Base-by-base conservation (phyloP, 2,329 filamentous ascomycete species). In the Sphaerulina vaccinii region DNA sequence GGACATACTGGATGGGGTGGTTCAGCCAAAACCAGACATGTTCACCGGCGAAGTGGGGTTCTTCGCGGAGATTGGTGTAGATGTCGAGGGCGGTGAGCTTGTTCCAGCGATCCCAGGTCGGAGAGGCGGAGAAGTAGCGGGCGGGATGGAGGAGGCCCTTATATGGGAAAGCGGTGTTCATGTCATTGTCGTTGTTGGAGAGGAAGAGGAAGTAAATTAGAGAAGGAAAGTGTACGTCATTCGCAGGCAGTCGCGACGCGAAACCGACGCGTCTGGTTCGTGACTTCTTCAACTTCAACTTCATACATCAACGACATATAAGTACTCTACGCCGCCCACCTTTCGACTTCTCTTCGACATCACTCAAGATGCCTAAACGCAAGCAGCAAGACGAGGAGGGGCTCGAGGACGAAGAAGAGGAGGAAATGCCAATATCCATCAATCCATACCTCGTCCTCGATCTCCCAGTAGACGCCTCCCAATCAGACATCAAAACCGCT, bases 401-500 rank as follows among this genome's bases (percentile, higher is more conserved):
- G 21, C 8, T 32, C 13, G 49, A 47, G 22, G 52, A 57, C 32
- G 35, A 36, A 5, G 58, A 58, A 38, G 51, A 61, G 21, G 67
- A 85, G 42, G 81, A 86, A 32, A 64, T 77, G 1, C 87, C 88
- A 0, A 83, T 87, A 37, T 76, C 88, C 62, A 79, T 84, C 64
- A 71, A 84, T 62, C 92, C 93, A 0, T 99, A 99, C 66, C 81
- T 85, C 62, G 82, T 92, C 48, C 83, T 99, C 7, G 81, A 77
- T 18, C 70, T 99, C 35, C 79, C 85, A 32, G 49, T 39, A 7
- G 75, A 81, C 46, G 90, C 90, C 11, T 88, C 87, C 0, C 74
- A 83, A 35, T 84, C 90, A 56, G 82, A 96, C 64, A 81, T 99
- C 73, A 96, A 95, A 70, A 84, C 83, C 15, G 90, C 92, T 15